phyloP scores from a whole-genome alignment of 2,329 filamentous ascomycete genomes.

The Xenoacremonium recifei region DNA sequence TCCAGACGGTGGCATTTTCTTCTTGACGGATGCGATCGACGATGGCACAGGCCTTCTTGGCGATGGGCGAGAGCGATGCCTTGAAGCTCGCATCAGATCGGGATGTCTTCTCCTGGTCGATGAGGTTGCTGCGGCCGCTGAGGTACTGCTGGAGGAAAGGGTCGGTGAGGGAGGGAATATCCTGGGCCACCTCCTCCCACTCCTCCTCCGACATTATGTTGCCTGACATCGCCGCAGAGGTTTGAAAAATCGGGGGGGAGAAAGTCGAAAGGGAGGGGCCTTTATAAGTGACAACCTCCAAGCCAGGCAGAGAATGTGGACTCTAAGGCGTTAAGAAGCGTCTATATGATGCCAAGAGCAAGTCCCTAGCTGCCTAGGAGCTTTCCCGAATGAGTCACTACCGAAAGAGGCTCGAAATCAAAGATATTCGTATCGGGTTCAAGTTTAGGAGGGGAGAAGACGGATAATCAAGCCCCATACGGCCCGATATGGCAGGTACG shows the following conservation, averaged over 20 bases:
- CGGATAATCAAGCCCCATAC: background rate
- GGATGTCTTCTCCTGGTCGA: conserved; percentile 77
- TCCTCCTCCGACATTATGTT: conserved; percentile 50
- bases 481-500: background rate
- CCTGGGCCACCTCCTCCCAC: conserved; percentile 56
- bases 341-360: no score
- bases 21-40: conserved; percentile 75
- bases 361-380: no score
- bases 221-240: conserved; percentile 28
- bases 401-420: background rate
- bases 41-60: conserved; percentile 73
- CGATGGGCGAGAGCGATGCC: conserved; percentile 74
- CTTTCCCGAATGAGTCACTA: background rate
- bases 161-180: conserved; percentile 60
- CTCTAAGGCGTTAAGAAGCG: background rate
- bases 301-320: no score
- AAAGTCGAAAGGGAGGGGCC: background rate
- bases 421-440: background rate
- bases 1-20: conserved; percentile 78
- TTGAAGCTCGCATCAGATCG: conserved; percentile 74
- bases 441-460: background rate
- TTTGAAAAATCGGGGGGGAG: background rate
- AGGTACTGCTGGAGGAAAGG: conserved; percentile 83
- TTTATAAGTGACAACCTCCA: background rate
- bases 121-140: conserved; percentile 69